Base-by-base conservation (phyloP, 1,284 basidiomycete species). In the Cryptococcus floricola region DNA sequence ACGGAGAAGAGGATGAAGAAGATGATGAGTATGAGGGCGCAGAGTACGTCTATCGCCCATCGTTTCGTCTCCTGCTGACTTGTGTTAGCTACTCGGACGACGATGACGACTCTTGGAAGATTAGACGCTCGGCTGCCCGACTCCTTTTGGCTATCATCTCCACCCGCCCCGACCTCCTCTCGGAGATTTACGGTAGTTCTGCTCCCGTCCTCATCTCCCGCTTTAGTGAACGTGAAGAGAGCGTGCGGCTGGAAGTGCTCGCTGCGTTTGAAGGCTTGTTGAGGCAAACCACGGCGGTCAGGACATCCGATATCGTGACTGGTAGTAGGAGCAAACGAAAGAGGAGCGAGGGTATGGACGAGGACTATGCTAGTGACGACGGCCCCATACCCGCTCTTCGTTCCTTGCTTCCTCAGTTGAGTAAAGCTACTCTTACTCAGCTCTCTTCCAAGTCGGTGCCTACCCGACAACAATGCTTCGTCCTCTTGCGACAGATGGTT, bases 91-190 rank as follows among this genome's bases (percentile, higher is more conserved):
- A 97, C 73, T 92, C 91, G 7, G 95, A 99, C 67, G 95, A 98
- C 63, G 96, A 98, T 71, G 96, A 98, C 71, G 88, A 91, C n/a
- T 97, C 94, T 0, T 98, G 97, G 84, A 98, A 97, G 78, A 92
- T 97, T 59, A 87, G 96, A 58, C 85, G 95, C 52, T 88, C 91
- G 4, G 87, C 96, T 5, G 92, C 92, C 25, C 97, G 97, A 73
- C 80, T 98, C 2, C 81, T 98, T 13, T 80, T 86, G 13, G 88
- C 89, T 1, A 81, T 96, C 48, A 87, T 98, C 61, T 84, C 83
- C 14, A 95, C 94, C 5, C 87, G 92, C 12, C 87, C 91, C 1
- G 95, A 96, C 69, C 80, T 94, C 2, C 81, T 97, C 4, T 77
- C 81, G 5, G 81, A 86, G 1, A 82, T 96, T 50, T 95, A 91